Conservation (phyloP, 495 filamentous ascomycete genomes). For the Paragyromitra xinjiangensis region DNA sequence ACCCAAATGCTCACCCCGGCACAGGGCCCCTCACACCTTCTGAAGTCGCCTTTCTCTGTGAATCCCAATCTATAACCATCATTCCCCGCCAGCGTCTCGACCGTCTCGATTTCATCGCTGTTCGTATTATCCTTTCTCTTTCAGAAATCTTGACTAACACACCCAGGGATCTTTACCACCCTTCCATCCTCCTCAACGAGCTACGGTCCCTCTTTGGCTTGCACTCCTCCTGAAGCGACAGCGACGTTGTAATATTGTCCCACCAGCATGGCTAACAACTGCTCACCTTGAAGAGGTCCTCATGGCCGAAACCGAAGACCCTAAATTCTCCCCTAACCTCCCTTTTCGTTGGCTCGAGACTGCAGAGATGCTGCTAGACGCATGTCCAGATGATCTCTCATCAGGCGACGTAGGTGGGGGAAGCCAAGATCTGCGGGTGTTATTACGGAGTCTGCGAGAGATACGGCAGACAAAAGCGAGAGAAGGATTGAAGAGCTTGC, state of each 20-base stretch:
- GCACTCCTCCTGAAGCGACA: conserved; percentile 97
- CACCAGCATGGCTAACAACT: conserved; percentile 85
- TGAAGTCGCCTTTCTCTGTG: conserved; percentile 94
- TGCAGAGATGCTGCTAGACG: conserved; percentile 81
- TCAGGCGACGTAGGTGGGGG: conserved; percentile 66
- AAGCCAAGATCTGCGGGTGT: conserved; percentile 64
- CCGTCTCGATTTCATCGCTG: conserved; percentile 80
- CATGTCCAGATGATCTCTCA: conserved; percentile 83
- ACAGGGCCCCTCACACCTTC: conserved; percentile 67
- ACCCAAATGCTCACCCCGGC: conserved; percentile 14
- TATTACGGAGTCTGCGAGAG: conserved; percentile 85
- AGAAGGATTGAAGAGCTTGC: conserved; percentile 72
- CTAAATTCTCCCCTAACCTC: conserved; percentile 78
- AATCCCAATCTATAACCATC: conserved; percentile 94
- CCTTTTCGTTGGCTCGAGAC: conserved; percentile 96
- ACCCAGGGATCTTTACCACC: conserved; percentile 76
- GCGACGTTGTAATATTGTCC: conserved; percentile 89
- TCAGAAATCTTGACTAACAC: conserved; percentile 31
- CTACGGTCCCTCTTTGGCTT: conserved; percentile 89
- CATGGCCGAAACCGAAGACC: conserved; percentile 76
- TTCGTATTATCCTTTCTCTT: conserved; percentile 63
- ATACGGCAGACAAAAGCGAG: conserved; percentile 89
- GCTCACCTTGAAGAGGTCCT: conserved; percentile 77
- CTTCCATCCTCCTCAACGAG: conserved; percentile 82
- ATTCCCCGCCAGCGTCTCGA: conserved; percentile 91